Evolutionary conservation across 805 yeast species (phyloP).

Genomic region (Torulaspora maleeae): DNA sequence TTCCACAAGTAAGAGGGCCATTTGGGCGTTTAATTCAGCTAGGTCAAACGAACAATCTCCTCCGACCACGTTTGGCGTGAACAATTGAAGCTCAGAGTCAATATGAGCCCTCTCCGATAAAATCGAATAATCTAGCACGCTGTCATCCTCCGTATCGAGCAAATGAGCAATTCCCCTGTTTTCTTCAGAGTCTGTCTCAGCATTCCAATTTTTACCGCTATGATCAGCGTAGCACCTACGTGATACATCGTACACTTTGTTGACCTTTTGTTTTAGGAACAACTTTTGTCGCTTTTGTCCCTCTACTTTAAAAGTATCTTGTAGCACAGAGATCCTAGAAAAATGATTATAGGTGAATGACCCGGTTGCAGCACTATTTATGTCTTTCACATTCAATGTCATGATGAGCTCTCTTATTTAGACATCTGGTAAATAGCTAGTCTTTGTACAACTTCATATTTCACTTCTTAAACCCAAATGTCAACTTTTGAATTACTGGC

Average conservation of each 20-base stretch:
- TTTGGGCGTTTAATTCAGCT: conserved; percentile 11
- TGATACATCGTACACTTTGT: conserved; percentile 2
- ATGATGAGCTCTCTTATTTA: not conserved
- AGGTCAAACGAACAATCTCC: conserved; percentile 3
- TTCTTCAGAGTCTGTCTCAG: not conserved
- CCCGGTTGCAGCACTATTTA: conserved; percentile 9
- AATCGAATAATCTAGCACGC: conserved; percentile 19
- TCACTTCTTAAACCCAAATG: not conserved
- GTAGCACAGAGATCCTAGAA: conserved; percentile 8
- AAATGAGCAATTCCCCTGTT: conserved; percentile 2
- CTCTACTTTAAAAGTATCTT: conserved; percentile 5
- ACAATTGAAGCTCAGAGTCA: conserved; percentile 6
- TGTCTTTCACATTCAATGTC: conserved; percentile 10
- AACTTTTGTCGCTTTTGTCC: not conserved
- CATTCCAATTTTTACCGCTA: conserved; percentile 8
- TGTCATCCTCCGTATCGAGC: conserved; percentile 17
- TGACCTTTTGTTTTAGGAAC: conserved; percentile 1
- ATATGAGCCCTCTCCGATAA: conserved; percentile 4
- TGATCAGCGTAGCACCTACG: not conserved
- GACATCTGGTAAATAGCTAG: not conserved
- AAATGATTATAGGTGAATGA: conserved; percentile 9
- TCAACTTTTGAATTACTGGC: not conserved
- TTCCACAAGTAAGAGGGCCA: conserved; percentile 7
- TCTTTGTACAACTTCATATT: not conserved
- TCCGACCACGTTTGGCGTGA: conserved; percentile 9